Evolutionary conservation across 495 filamentous ascomycete genomes (phyloP), one percentile per base, ranked within the genome.

Genomic region (Penicillium mononematosum): DNA sequence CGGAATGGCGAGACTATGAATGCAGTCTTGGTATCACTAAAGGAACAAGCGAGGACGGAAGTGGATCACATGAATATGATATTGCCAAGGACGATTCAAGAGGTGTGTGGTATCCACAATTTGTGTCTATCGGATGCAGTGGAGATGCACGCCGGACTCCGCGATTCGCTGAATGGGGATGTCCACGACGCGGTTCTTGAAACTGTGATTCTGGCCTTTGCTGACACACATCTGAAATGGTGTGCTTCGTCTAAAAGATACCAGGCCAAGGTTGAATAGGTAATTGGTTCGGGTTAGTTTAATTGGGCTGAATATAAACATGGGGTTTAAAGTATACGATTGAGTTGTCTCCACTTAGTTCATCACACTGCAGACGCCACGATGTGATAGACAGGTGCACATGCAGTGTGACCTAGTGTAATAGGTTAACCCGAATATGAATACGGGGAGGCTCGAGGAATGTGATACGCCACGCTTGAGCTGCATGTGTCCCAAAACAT

Each of bases 51-150:
- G 3, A 22, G 36, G 1, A 17, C 1, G 1, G 49, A 51, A 17
- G 7, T 25, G 10, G 49, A 51, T n/a, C 20, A 85, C 32, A 27
- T 29, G 22, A 2, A 41, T 14, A 7, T 11, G 1, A 8, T 51
- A n/a, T n/a, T 51, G 6, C 49, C 49, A 1, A 27, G 10, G 8
- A 27, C 36, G 2, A 27, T 51, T 24, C 2, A 51, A 2, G 49
- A 51, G 1, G 36, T 51, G n/a, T 51, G 49, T n/a, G 36, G 12
- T 27, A 51, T 51, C 34, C 49, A 51, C 22, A 51, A 51, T 22
- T 7, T 25, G 5, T 41, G 36, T 27, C 16, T 51, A 1, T 39
- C 34, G 1, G 34, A 24, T 27, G 49, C 49, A 17, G 22, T 51
- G 49, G 32, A 51, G 9, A 27, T 39, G 22, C 10, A 51, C 9